phyloP scores from a whole-genome alignment of 73 alveolate species.

The Paramecium bursaria region DNA sequence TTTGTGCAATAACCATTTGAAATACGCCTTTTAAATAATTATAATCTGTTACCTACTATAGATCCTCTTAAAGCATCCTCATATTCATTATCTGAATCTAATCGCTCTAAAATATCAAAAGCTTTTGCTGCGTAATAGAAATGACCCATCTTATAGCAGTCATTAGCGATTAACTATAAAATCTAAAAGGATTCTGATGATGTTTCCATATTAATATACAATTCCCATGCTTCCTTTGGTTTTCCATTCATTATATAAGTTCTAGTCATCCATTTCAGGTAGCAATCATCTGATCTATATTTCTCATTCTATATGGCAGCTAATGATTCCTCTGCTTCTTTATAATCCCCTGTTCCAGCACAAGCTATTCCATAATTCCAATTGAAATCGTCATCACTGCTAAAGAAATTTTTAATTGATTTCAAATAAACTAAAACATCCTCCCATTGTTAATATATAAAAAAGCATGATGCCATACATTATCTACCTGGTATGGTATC shows the following conservation, averaged over 20 bases:
- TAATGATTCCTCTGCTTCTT: slow-evolving; percentile 92
- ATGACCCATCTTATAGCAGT: slow-evolving; percentile 98
- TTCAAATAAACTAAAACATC: slow-evolving; percentile 91
- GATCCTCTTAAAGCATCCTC: slow-evolving; percentile 91
- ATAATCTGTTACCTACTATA: slow-evolving; percentile 35
- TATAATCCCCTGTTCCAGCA: slow-evolving; percentile 92
- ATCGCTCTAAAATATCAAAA: slow-evolving; percentile 96
- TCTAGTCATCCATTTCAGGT: slow-evolving; percentile 93
- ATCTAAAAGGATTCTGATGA: slow-evolving; percentile 91
- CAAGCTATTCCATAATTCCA: slow-evolving; percentile 97
- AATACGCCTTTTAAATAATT: slow-evolving; percentile 4
- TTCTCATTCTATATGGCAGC: slow-evolving; percentile 85
- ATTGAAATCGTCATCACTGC: slow-evolving; percentile 98
- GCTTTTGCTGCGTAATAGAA: slow-evolving; percentile 98
- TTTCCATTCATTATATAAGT: slow-evolving; percentile 96
- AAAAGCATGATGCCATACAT: slow-evolving; percentile 99
- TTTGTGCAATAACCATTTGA: slow-evolving; percentile 67
- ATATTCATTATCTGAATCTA: slow-evolving; percentile 97
- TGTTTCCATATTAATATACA: slow-evolving; percentile 95
- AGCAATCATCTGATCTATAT: slow-evolving; percentile 76
- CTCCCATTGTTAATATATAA: slow-evolving; percentile 83
- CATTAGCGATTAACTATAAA: slow-evolving; percentile 96
- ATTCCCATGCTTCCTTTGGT: slow-evolving; percentile 93
- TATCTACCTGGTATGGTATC: slow-evolving; percentile 99
- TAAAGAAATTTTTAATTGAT: slow-evolving; percentile 88